Percentiles rank a stretch among this genome's conserved stretches.
phyloP scores from a whole-genome alignment of 2,329 filamentous ascomycete species.

The Xylariaceae sp. region DNA sequence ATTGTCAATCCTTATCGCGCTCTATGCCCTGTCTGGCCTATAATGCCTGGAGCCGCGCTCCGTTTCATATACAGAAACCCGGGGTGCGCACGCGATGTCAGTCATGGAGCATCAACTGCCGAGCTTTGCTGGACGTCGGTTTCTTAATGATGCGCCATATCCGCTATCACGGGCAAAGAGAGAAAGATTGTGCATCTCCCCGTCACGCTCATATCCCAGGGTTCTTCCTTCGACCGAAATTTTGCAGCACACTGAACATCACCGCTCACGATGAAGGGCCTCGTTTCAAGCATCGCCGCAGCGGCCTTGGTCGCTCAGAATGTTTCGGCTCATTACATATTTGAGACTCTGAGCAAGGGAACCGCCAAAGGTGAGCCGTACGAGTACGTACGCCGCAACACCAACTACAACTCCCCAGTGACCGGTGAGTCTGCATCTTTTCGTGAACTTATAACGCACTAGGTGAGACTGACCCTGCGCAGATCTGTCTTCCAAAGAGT shows the following conservation, averaged over 20 bases:
- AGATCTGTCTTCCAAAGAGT: slow-evolving; percentile 33
- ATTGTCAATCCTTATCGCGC: no score
- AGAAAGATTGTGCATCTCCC: no score
- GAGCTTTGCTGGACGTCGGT: not conserved
- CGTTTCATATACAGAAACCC: not conserved
- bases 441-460: not conserved
- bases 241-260: no score
- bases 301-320: slow-evolving; percentile 20
- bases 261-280: slow-evolving; percentile 25
- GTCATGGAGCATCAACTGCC: not conserved
- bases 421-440: slow-evolving; percentile 22
- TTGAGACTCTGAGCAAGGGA: slow-evolving; percentile 32
- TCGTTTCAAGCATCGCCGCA: slow-evolving; percentile 7
- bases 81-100: not conserved
- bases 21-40: no score
- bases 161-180: no score
- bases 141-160: no score
- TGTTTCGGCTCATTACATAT: slow-evolving; percentile 37
- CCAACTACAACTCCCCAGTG: slow-evolving; percentile 44
- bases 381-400: slow-evolving; percentile 39
- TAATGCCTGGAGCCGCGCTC: no score
- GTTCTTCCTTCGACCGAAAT: no score
- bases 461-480: not conserved
- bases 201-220: no score
- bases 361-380: slow-evolving; percentile 28